A percentile compares a stretch with the other conserved stretches of the same genome.
phyloP scores from a whole-genome alignment of 495 filamentous ascomycete species.

The Chaetomidium leptoderma region DNA sequence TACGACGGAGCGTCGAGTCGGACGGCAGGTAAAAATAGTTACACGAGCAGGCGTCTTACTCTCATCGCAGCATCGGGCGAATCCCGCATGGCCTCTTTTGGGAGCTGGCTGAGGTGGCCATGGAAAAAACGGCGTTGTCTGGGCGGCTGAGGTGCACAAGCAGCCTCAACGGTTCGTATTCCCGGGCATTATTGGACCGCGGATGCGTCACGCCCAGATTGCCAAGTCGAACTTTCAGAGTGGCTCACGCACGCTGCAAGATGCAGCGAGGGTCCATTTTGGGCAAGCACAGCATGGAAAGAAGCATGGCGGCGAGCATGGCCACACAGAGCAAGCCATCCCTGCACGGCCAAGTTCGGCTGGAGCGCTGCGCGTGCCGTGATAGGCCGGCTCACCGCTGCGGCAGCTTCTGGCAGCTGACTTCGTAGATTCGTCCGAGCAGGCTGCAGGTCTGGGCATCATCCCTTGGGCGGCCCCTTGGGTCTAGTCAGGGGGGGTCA shows the following conservation, averaged over 20 bases:
- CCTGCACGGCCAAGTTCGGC: not conserved
- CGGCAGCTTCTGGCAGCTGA: conserved; percentile 13
- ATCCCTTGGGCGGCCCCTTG: conserved; percentile 1
- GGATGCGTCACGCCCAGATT: conserved; percentile 2
- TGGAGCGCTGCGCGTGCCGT: not conserved
- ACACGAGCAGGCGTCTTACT: conserved; percentile 2
- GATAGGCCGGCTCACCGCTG: conserved; percentile 8
- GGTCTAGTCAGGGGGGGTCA: not conserved
- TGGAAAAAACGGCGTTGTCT: too few relatives aligned
- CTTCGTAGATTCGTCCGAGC: not conserved
- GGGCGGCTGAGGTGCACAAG: not conserved
- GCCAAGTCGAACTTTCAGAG: conserved; percentile 4
- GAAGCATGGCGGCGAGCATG: not conserved
- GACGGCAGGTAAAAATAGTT: conserved; percentile 11
- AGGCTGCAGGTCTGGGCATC: conserved; percentile 5
- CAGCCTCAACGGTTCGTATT: conserved; percentile 11
- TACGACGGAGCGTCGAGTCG: not conserved
- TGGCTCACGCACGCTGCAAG: not conserved
- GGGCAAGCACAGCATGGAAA: not conserved
- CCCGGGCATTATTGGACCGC: not conserved
- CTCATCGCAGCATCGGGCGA: too few relatives aligned
- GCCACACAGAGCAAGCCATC: not conserved
- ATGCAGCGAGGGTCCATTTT: not conserved
- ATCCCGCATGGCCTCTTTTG: too few relatives aligned
- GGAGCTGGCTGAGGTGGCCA: too few relatives aligned